Evolutionary conservation across 108 stramenopile species (phyloP), one percentile per base, ranked within the genome.

Genomic region (Epithemia pelagica): DNA sequence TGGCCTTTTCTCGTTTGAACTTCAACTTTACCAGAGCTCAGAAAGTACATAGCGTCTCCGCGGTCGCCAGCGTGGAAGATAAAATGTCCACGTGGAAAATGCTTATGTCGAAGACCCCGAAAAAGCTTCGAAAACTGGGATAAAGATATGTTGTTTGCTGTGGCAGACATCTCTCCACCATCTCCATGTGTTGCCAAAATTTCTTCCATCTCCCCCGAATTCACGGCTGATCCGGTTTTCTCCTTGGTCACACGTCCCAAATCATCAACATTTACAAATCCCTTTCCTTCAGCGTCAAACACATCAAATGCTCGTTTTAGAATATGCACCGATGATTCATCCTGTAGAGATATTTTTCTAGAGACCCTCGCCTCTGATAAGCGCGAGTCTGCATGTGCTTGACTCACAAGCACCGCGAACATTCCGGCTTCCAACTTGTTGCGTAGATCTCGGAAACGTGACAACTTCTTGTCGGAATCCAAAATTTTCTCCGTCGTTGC

Each of bases 11-110:
- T 67, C 2, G 85, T 88, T 64, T 77, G 78, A 25, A 92, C 78
- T 62, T 90, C 89, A 59, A 90, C 80, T 32, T 84, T 94, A 0
- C 92, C 92, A 10, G 85, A 84, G 60, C 81, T 87, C 54, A 94
- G 69, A 74, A 94, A 94, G 69, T 89, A 90, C 89, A 94, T 90
- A 70, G 85, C 73, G 58, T 85, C 82, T 2, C 92, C 92, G 29
- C 77, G 79, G 54, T 91, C 90, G 26, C 83, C 87, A 52, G 86
- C 90, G 27, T 79, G 79, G 68, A 85, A 91, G 28, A 91, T 77
- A 28, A 82, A 80, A 58, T 91, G 85, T n/a, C 87, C 90, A 30
- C 82, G 77, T 8, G 87, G 87, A 66, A 81, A 89, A 62, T 91
- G 84, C 37, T 75, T 74, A 31, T 83, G 83, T 30, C 82, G 74